phyloP scores from a whole-genome alignment of 257 asterid genomes.

The Primulina tabacum region DNA sequence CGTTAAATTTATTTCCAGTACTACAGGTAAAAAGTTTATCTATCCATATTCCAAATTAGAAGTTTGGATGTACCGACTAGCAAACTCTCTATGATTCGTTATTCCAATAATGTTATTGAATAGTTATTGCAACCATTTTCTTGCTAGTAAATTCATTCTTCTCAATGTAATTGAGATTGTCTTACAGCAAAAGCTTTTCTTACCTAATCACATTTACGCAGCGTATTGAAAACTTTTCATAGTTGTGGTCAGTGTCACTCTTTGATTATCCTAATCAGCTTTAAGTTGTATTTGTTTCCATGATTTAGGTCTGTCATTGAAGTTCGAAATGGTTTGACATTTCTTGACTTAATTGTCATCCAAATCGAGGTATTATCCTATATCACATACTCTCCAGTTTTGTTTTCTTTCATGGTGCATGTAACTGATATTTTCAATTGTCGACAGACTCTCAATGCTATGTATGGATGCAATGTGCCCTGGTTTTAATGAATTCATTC shows the following conservation, averaged over 20 bases:
- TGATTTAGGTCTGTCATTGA: conserved; percentile 89
- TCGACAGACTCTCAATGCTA: conserved; percentile 72
- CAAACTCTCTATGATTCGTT: neutral
- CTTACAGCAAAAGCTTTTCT: neutral
- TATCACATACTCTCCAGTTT: conserved; percentile 5
- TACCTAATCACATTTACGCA: neutral
- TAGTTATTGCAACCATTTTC: neutral
- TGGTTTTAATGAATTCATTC: conserved; percentile 97
- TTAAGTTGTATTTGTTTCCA: conserved; percentile 22
- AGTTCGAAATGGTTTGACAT: conserved; percentile 96
- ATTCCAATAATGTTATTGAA: neutral
- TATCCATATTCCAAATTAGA: conserved; percentile 5
- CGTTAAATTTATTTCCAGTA: neutral
- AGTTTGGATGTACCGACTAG: conserved; percentile 12
- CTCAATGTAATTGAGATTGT: neutral
- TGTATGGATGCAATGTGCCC: conserved; percentile 93
- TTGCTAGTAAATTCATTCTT: neutral
- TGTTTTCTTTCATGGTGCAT: conserved; percentile 20
- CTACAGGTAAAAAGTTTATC: neutral
- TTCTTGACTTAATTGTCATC: conserved; percentile 90
- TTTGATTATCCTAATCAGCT: neutral
- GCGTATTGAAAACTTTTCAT: neutral
- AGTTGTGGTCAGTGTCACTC: neutral
- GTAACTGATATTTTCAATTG: conserved; percentile 30
- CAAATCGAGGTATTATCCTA: conserved; percentile 79